Percentiles rank a stretch among this genome's conserved stretches.
These are phyloP conservation scores for Penicillium sp. DNA, from an alignment of 2,329 filamentous ascomycete genomes.

Conservation along the genomic window DNA sequence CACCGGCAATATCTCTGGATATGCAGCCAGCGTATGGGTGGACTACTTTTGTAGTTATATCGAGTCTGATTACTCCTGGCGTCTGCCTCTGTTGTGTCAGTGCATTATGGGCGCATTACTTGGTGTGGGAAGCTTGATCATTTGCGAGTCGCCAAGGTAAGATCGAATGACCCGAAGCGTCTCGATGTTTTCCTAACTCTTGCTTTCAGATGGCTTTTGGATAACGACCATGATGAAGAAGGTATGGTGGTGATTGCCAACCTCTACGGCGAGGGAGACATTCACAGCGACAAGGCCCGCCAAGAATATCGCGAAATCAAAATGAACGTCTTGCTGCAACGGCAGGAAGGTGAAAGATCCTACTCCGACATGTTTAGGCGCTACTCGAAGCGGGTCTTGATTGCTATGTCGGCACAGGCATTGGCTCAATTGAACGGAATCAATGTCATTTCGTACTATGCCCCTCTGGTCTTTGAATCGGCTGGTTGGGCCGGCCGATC, in stretches of 20 bases:
- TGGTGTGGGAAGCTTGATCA: constrained; percentile 78
- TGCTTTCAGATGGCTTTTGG: constrained; percentile 76
- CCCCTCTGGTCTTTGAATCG: constrained; percentile 90
- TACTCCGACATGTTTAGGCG: constrained; percentile 93
- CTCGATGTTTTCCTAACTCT: not conserved
- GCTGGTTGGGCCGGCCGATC: constrained; percentile 90
- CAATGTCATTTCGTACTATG: constrained; percentile 99
- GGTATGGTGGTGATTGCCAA: constrained; percentile 98
- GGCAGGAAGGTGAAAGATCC: constrained; percentile 88
- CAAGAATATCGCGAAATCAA: constrained; percentile 99
- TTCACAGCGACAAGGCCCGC: constrained; percentile 84
- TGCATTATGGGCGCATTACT: constrained; percentile 89
- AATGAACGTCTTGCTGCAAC: constrained; percentile 88
- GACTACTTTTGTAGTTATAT: constrained; percentile 97
- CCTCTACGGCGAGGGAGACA: constrained; percentile 90
- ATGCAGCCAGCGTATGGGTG: constrained; percentile 95
- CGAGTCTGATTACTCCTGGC: constrained; percentile 78
- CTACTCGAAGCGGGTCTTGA: constrained; percentile 88
- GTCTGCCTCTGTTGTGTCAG: constrained; percentile 82
- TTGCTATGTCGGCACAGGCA: constrained; percentile 96
- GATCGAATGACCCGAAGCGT: not conserved
- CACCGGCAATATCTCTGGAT: constrained; percentile 92
- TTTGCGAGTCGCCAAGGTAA: constrained; percentile 92
- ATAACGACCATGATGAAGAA: constrained; percentile 97
- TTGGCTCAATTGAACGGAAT: constrained; percentile 97